A percentile compares a stretch with the other conserved stretches of the same genome.
phyloP scores from a whole-genome alignment of 805 yeast genomes.

The Priceomyces castillae region DNA sequence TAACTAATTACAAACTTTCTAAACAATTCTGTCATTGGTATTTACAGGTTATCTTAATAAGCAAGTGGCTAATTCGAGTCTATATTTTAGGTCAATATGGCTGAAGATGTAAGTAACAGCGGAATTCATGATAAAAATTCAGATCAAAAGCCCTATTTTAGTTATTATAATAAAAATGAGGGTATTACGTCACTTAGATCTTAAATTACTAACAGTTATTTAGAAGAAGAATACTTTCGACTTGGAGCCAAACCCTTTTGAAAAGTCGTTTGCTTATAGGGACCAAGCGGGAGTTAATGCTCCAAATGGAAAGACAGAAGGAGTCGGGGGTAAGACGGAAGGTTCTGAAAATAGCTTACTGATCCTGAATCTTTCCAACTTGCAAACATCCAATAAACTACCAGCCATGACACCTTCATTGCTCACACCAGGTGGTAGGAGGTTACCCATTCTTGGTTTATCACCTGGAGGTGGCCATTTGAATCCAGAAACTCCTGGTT shows the following conservation, averaged over 20 bases:
- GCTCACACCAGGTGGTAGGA: conserved; percentile 59
- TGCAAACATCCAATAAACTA: conserved; percentile 19
- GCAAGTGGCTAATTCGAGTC: not conserved
- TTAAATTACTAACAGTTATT: conserved; percentile 18
- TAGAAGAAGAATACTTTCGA: conserved; percentile 54
- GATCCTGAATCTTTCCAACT: conserved; percentile 30
- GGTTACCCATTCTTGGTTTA: conserved; percentile 51
- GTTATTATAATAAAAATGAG: not conserved
- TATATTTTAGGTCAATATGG: conserved; percentile 7
- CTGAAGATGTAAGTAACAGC: conserved; percentile 16
- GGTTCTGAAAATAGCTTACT: conserved; percentile 16
- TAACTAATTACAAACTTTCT: not conserved
- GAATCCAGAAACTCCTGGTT: conserved; percentile 52
- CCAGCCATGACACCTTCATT: conserved; percentile 44
- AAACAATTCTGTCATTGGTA: not conserved
- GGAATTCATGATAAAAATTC: not conserved
- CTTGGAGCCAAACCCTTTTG: conserved; percentile 93
- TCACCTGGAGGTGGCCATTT: conserved; percentile 42
- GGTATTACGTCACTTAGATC: conserved; percentile 15
- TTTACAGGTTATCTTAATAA: not conserved
- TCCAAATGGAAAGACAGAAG: conserved; percentile 1
- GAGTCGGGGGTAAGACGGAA: conserved; percentile 1
- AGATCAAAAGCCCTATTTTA: not conserved
- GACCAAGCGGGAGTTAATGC: conserved; percentile 18
- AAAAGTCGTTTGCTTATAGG: conserved; percentile 83